phyloP scores from a whole-genome alignment of 139 green algal species.

The Trebouxia sp. region DNA sequence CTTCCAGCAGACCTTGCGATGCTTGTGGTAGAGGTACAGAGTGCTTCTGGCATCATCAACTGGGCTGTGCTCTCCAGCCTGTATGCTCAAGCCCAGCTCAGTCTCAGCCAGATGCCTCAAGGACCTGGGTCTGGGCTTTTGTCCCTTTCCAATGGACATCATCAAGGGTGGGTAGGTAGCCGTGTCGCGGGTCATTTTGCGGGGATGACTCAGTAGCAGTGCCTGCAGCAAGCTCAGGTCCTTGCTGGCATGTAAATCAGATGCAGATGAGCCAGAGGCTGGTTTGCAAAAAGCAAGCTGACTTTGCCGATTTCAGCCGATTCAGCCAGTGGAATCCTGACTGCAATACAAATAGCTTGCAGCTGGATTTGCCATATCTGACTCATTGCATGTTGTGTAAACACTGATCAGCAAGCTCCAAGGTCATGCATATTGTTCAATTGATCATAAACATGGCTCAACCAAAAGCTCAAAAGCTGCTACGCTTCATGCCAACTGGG shows the following conservation, averaged over 20 bases:
- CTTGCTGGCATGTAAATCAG: neutral
- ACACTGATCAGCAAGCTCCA: too few relatives aligned
- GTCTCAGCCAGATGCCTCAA: conserved; percentile 66
- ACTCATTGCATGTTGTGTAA: too few relatives aligned
- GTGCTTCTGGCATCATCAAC: conserved; percentile 64
- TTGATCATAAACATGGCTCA: too few relatives aligned
- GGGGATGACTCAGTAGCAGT: conserved; percentile 80
- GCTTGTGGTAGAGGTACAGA: conserved; percentile 64
- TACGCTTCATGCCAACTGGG: too few relatives aligned
- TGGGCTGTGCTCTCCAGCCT: conserved; percentile 66
- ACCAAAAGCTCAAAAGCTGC: too few relatives aligned
- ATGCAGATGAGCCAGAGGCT: too few relatives aligned
- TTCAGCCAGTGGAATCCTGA: neutral
- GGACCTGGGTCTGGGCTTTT: conserved; percentile 38
- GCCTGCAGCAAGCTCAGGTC: conserved; percentile 40
- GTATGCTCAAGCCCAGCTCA: conserved; percentile 72
- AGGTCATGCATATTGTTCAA: too few relatives aligned
- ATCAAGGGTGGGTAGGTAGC: conserved; percentile 75
- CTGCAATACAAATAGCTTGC: too few relatives aligned
- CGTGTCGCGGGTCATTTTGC: conserved; percentile 73
- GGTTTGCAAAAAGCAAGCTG: neutral
- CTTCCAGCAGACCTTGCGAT: conserved; percentile 40
- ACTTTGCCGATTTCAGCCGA: neutral
- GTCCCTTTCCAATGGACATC: conserved; percentile 37
- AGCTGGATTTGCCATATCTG: too few relatives aligned